Evolutionary conservation across 495 filamentous ascomycete genomes (phyloP).

Genomic region (Hypomontagnella monticulosa): DNA sequence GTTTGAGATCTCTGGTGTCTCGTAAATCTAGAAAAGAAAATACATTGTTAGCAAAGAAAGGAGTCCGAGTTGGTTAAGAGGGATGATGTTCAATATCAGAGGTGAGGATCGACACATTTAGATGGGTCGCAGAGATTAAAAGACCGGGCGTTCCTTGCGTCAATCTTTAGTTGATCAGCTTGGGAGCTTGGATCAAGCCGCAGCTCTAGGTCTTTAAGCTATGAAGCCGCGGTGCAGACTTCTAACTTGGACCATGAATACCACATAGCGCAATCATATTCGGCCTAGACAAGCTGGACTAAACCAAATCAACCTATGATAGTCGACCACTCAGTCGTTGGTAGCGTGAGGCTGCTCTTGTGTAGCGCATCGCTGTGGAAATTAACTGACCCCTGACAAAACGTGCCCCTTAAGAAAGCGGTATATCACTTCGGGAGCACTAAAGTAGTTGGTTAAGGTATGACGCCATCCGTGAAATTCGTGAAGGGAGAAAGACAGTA

Average conservation of each 20-base stretch:
- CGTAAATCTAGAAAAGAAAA: conserved; percentile 25
- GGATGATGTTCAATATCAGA: conserved; percentile 26
- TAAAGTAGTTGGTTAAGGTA: conserved; percentile 20
- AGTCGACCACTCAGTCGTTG: conserved; percentile 37
- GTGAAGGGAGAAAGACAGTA: background rate
- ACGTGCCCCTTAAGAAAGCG: conserved; percentile 25
- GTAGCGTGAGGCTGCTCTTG: conserved; percentile 37
- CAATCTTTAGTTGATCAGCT: conserved; percentile 21
- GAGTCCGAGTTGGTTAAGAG: conserved; percentile 6
- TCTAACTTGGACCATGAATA: conserved; percentile 14
- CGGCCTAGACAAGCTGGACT: conserved; percentile 2
- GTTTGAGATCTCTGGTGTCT: conserved; percentile 39
- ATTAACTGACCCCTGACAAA: conserved; percentile 40
- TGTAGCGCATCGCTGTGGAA: conserved; percentile 34
- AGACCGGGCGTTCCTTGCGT: conserved; percentile 39
- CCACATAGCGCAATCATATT: conserved; percentile 13
- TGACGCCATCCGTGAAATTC: conserved; percentile 24
- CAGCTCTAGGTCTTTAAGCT: conserved; percentile 5
- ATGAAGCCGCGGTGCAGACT: conserved; percentile 7
- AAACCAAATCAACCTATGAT: conserved; percentile 13
- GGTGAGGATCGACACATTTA: conserved; percentile 41
- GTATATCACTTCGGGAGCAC: conserved; percentile 24
- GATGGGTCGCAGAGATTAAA: conserved; percentile 45
- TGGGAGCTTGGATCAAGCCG: conserved; percentile 20
- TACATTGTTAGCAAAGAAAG: conserved; percentile 36